These are phyloP conservation scores for Mycena indigotica DNA, from an alignment of 768 basidiomycete species.

Conservation along the genomic window DNA sequence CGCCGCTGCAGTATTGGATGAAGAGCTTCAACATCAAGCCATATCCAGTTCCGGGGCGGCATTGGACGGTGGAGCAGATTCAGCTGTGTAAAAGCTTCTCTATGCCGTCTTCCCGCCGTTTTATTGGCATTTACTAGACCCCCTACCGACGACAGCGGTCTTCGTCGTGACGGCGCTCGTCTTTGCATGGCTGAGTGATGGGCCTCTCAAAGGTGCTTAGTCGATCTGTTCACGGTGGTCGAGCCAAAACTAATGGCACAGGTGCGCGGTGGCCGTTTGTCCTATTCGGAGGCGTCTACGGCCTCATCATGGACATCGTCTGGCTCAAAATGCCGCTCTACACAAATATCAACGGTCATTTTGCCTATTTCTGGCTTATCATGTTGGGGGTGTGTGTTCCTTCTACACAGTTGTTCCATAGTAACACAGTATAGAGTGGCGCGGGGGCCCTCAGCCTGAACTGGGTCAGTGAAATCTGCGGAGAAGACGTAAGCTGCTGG, in stretches of 20 bases:
- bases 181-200: slow-evolving; percentile 22
- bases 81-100: slow-evolving; percentile 11
- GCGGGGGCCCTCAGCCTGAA: slow-evolving; percentile 22
- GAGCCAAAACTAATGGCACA: background rate
- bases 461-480: slow-evolving; percentile 23
- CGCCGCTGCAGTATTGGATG: slow-evolving; percentile 22
- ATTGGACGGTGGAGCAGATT: slow-evolving; percentile 20
- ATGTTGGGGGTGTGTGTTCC: slow-evolving; percentile 17
- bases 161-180: slow-evolving; percentile 19
- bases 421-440: slow-evolving; percentile 4
- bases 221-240: background rate
- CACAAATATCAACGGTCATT: slow-evolving; percentile 20
- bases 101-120: background rate
- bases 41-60: slow-evolving; percentile 19
- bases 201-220: slow-evolving; percentile 14
- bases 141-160: slow-evolving; percentile 19
- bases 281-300: slow-evolving; percentile 7
- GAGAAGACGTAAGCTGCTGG: slow-evolving; percentile 7
- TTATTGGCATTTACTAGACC: slow-evolving; percentile 6
- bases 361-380: slow-evolving; percentile 23
- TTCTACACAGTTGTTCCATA: background rate
- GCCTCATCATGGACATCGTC: slow-evolving; percentile 12
- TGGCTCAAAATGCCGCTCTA: slow-evolving; percentile 22
- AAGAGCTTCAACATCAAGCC: slow-evolving; percentile 25
- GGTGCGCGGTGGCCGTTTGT: slow-evolving; percentile 7